Conservation (phyloP, 768 basidiomycete species). For the Russula brevipes region DNA sequence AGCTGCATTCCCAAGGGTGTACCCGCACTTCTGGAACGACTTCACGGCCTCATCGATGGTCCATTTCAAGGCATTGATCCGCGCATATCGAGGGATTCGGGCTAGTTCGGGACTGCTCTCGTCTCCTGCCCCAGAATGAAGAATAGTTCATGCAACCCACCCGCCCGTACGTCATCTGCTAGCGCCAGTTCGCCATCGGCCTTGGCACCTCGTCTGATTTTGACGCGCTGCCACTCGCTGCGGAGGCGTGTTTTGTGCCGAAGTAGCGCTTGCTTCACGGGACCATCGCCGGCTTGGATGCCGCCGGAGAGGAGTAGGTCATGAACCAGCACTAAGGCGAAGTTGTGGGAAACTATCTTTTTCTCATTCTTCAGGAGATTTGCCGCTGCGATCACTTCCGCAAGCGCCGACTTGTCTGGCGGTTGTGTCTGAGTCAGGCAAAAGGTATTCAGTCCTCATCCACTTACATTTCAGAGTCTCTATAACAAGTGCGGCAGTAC, state of each 20-base stretch:
- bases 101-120: slow-evolving; percentile 36
- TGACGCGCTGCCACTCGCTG: slow-evolving; percentile 80
- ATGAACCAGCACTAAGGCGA: slow-evolving; percentile 85
- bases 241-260: slow-evolving; percentile 86
- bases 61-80: slow-evolving; percentile 74
- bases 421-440: neutral
- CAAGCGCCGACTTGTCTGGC: slow-evolving; percentile 73
- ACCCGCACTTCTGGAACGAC: slow-evolving; percentile 54
- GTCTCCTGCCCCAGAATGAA: slow-evolving; percentile 3
- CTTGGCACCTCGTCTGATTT: slow-evolving; percentile 66
- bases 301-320: slow-evolving; percentile 80
- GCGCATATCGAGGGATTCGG: slow-evolving; percentile 76
- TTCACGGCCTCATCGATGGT: slow-evolving; percentile 58
- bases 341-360: slow-evolving; percentile 67
- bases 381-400: slow-evolving; percentile 60
- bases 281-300: slow-evolving; percentile 88
- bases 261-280: slow-evolving; percentile 79
- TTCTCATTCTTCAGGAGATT: slow-evolving; percentile 71
- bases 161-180: slow-evolving; percentile 55
- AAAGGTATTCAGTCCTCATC: neutral
- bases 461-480: slow-evolving; percentile 87
- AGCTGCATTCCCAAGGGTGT: slow-evolving; percentile 46
- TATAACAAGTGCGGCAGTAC: slow-evolving; percentile 82
- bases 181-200: slow-evolving; percentile 62
- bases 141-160: slow-evolving; percentile 36